A percentile compares a stretch with the other conserved stretches of the same genome.
Evolutionary conservation across 495 filamentous ascomycete species (phyloP).

Genomic region (Penicillium tannophilum): DNA sequence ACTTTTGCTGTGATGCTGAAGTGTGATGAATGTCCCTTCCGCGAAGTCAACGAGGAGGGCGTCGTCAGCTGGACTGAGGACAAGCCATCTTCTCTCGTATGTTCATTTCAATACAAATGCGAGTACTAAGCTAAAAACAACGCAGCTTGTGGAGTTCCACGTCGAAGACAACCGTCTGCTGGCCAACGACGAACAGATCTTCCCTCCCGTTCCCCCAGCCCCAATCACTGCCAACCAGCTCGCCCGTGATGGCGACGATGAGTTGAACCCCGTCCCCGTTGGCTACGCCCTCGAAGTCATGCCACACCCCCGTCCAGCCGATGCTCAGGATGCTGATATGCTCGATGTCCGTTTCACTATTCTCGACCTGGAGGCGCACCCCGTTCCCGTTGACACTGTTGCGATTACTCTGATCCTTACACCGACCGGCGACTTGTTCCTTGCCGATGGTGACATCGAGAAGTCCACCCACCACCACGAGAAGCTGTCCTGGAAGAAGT

Average conservation of each 20-base stretch:
- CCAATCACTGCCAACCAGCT: slow-evolving; percentile 41
- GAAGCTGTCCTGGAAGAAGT: slow-evolving; percentile 42
- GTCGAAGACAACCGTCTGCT: slow-evolving; percentile 43
- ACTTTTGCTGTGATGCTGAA: slow-evolving; percentile 39
- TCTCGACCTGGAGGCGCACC: slow-evolving; percentile 51
- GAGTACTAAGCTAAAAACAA: slow-evolving; percentile 14
- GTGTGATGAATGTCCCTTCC: slow-evolving; percentile 53
- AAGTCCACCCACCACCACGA: slow-evolving; percentile 35
- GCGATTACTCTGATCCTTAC: slow-evolving; percentile 46
- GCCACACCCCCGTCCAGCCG: slow-evolving; percentile 31
- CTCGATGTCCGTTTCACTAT: slow-evolving; percentile 48
- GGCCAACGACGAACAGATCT: slow-evolving; percentile 53
- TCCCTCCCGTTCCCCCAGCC: slow-evolving; percentile 43
- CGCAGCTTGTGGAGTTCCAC: slow-evolving; percentile 45
- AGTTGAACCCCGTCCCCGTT: slow-evolving; percentile 37
- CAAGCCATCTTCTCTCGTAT: slow-evolving; percentile 42
- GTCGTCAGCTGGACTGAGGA: slow-evolving; percentile 39
- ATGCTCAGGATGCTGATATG: slow-evolving; percentile 35
- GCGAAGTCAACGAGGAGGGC: slow-evolving; percentile 33
- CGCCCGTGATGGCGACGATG: slow-evolving; percentile 34
- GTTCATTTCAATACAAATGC: slow-evolving; percentile 11
- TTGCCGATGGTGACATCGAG: slow-evolving; percentile 42
- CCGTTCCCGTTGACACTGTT: slow-evolving; percentile 52
- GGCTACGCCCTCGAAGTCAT: slow-evolving; percentile 49
- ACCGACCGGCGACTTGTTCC: slow-evolving; percentile 37